These are phyloP conservation scores for Venturia nashicola DNA, from an alignment of 2,329 filamentous ascomycete genomes.

Conservation along the genomic window DNA sequence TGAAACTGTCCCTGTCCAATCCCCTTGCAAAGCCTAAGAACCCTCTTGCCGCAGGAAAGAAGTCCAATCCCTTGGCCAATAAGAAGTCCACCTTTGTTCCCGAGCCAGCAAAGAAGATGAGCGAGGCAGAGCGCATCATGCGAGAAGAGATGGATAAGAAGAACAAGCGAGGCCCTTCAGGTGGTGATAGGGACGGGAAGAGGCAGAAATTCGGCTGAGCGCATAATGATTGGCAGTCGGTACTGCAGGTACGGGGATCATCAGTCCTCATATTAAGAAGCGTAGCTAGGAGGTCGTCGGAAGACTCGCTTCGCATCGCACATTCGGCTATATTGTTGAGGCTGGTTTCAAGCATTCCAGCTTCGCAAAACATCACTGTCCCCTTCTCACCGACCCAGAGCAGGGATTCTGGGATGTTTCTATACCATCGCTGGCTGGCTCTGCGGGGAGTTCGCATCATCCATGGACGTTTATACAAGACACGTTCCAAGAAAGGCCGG, in stretches of 20 bases:
- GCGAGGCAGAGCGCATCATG: constrained; percentile 81
- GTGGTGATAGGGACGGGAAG: background rate
- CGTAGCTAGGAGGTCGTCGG: too few relatives aligned
- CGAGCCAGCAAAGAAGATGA: constrained; percentile 68
- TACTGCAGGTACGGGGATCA: background rate
- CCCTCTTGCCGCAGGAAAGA: constrained; percentile 50
- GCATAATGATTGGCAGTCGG: background rate
- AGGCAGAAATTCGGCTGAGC: background rate
- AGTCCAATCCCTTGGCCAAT: constrained; percentile 58
- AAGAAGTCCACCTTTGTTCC: constrained; percentile 47
- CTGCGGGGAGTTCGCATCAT: background rate
- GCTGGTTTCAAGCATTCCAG: background rate
- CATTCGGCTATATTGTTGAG: background rate
- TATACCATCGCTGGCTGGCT: background rate
- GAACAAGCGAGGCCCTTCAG: constrained; percentile 12
- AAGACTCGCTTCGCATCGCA: too few relatives aligned
- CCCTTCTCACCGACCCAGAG: background rate
- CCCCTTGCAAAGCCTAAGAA: constrained; percentile 54
- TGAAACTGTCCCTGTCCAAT: constrained; percentile 53
- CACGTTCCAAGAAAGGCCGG: background rate
- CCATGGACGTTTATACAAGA: too few relatives aligned
- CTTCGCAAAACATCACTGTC: background rate
- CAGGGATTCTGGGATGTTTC: background rate
- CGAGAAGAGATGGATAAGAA: constrained; percentile 41
- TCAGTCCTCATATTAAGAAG: background rate